These are phyloP conservation scores for Fusarium sp. DNA, from an alignment of 2,329 filamentous ascomycete species.

Conservation along the genomic window DNA sequence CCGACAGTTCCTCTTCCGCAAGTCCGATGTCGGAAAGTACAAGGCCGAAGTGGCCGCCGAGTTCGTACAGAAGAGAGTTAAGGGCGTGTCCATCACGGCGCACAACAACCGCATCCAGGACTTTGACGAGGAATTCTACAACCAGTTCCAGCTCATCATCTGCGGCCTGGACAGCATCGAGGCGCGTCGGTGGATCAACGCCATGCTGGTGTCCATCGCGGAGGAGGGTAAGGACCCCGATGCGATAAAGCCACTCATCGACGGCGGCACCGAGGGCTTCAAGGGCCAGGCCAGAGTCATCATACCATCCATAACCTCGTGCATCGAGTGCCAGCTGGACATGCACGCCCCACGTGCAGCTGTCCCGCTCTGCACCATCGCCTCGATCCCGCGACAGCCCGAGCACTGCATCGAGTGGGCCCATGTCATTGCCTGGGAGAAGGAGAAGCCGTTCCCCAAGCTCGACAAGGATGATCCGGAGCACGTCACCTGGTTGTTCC, in stretches of 20 bases:
- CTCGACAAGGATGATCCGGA: slow-evolving; percentile 97
- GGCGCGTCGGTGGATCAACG: slow-evolving; percentile 98
- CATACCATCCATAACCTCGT: slow-evolving; percentile 90
- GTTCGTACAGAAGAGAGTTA: slow-evolving; percentile 91
- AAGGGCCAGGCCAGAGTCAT: slow-evolving; percentile 96
- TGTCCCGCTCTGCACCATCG: slow-evolving; percentile 95
- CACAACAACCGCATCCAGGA: slow-evolving; percentile 97
- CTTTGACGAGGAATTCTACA: slow-evolving; percentile 95
- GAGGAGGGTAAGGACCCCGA: slow-evolving; percentile 81
- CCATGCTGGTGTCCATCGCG: slow-evolving; percentile 90
- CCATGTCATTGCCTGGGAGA: slow-evolving; percentile 97
- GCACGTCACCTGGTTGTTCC: slow-evolving; percentile 96
- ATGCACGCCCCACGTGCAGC: slow-evolving; percentile 99
- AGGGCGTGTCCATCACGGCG: slow-evolving; percentile 91
- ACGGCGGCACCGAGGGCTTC: slow-evolving; percentile 98
- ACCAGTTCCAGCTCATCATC: slow-evolving; percentile 93
- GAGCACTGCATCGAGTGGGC: slow-evolving; percentile 99
- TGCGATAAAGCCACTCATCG: slow-evolving; percentile 91
- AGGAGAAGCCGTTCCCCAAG: slow-evolving; percentile 81
- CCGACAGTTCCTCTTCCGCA: slow-evolving; percentile 94
- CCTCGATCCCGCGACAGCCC: slow-evolving; percentile 94
- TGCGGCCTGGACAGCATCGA: slow-evolving; percentile 98
- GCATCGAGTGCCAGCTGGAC: slow-evolving; percentile 97
- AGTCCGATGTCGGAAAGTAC: slow-evolving; percentile 89
- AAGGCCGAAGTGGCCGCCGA: slow-evolving; percentile 94